Evolutionary conservation across 1,139 yeast genomes (phyloP).

Genomic region (Candida pseudocylindracea): DNA sequence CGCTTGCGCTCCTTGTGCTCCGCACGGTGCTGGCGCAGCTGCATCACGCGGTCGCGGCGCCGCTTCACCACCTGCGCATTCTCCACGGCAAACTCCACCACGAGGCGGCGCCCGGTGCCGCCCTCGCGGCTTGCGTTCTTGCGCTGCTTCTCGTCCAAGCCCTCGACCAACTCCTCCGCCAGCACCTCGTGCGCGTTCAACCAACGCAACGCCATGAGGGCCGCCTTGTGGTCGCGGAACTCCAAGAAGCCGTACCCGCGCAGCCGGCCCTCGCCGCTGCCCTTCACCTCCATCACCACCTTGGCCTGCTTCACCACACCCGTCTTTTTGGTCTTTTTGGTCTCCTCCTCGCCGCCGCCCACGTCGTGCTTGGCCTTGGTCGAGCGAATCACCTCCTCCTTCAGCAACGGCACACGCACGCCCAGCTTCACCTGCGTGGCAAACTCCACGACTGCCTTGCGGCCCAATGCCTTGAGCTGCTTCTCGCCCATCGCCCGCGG

Average conservation of each 20-base stretch:
- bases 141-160: slow-evolving; percentile 48
- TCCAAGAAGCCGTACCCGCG: slow-evolving; percentile 96
- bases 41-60: slow-evolving; percentile 47
- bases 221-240: slow-evolving; percentile 78
- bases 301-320: slow-evolving; percentile 93
- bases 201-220: slow-evolving; percentile 95
- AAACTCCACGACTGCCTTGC: slow-evolving; percentile 87
- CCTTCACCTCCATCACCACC: slow-evolving; percentile 80
- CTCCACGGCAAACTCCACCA: slow-evolving; percentile 91
- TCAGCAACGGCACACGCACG: slow-evolving; percentile 63
- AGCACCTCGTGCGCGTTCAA: slow-evolving; percentile 81
- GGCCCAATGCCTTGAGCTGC: slow-evolving; percentile 74
- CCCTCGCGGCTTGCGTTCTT: slow-evolving; percentile 29
- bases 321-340: slow-evolving; percentile 46
- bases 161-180: slow-evolving; percentile 44
- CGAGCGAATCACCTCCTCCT: slow-evolving; percentile 76
- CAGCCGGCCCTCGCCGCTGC: slow-evolving; percentile 79
- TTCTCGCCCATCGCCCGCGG: slow-evolving; percentile 86
- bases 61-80: slow-evolving; percentile 85
- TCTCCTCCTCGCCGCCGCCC: slow-evolving; percentile 12
- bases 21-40: slow-evolving; percentile 13
- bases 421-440: slow-evolving; percentile 75
- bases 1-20: slow-evolving; percentile 4
- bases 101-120: slow-evolving; percentile 45
- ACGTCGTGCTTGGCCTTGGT: slow-evolving; percentile 30